Evolutionary conservation across 2,329 filamentous ascomycete genomes (phyloP), one percentile per base, ranked within the genome.

Genomic region (Trichoderma lentiforme): DNA sequence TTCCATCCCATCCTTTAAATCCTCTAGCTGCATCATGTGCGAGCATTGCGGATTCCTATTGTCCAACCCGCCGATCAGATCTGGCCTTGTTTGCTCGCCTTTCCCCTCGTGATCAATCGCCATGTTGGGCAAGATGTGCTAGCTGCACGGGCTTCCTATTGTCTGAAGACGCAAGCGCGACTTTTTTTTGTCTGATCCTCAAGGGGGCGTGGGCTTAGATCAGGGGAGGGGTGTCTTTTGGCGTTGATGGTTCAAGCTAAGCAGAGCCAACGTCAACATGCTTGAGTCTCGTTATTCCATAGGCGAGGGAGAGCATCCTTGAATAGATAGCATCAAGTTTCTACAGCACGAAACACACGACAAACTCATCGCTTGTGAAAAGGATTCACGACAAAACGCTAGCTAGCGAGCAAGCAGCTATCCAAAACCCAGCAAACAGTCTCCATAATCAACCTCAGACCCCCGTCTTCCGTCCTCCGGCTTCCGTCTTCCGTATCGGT

Each of bases 61-160:
- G 60, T 64, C 60, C 61, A 34, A 24, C 32, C 28, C 26, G 67
- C 57, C 57, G 39, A 70, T 70, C 67, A 36, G n/a, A 53, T 62
- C 66, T 62, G n/a, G 30, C 57, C 34, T 66, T 67, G 66, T 53
- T 69, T 32, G 67, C 39, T 61, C 24, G 56, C 56, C 56, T 53
- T 47, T 15, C 30, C 58, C 68, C 39, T 71, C 68, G 68, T 64
- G 68, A 64, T 61, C 34, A 43, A 30, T 71, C 43, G 34, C 68
- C 68, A 6, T 57, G 58, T 71, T 71, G 68, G 68, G 68, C 32
- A 64, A 32, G 26, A 64, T 18, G 26, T 70, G 28, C 57, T 51
- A 32, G 28, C 32, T 32, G 68, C 68, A 71, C 68, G 60, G 68
- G 43, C 68, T 64, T 64, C 60, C 68, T 71, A 63, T 71, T 64